These are phyloP conservation scores for Chaetomium sp. DNA, from an alignment of 2,329 filamentous ascomycete genomes.

Conservation along the genomic window DNA sequence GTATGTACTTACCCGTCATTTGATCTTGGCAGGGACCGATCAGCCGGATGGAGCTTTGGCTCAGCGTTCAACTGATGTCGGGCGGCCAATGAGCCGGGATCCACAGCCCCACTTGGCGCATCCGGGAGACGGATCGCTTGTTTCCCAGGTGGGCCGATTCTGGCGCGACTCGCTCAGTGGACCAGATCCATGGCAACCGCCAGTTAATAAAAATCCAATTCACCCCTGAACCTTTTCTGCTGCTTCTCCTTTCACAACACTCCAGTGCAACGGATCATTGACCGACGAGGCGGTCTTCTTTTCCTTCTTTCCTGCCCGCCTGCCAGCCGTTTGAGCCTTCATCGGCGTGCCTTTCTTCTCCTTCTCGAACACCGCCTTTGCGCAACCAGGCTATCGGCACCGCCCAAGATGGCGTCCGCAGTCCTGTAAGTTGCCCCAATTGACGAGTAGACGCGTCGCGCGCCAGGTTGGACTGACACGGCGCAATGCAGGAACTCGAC, in stretches of 20 bases:
- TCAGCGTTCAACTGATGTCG: slow-evolving; percentile 24
- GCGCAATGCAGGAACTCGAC: slow-evolving; percentile 49
- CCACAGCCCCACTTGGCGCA: slow-evolving; percentile 26
- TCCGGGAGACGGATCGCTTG: slow-evolving; percentile 34
- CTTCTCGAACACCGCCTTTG: slow-evolving; percentile 5
- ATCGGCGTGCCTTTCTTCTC: slow-evolving; percentile 18
- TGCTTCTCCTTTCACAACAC: slow-evolving; percentile 23
- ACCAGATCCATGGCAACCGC: slow-evolving; percentile 20
- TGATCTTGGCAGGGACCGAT: slow-evolving; percentile 31
- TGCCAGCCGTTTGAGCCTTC: slow-evolving; percentile 2
- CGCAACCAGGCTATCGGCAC: slow-evolving; percentile 7
- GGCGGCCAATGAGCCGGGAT: slow-evolving; percentile 22
- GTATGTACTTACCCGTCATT: slow-evolving; percentile 19
- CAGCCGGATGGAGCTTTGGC: slow-evolving; percentile 11
- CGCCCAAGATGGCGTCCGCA: slow-evolving; percentile 41
- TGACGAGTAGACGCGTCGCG: not conserved
- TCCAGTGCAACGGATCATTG: slow-evolving; percentile 24
- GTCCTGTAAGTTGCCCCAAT: slow-evolving; percentile 27
- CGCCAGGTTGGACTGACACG: slow-evolving; percentile 21
- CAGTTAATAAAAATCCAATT: slow-evolving; percentile 33
- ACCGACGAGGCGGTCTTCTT: slow-evolving; percentile 22
- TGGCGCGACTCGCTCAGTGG: slow-evolving; percentile 24
- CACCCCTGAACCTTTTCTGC: slow-evolving; percentile 28
- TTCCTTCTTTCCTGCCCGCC: slow-evolving; percentile 13
- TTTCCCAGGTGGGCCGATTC: slow-evolving; percentile 35